Base-by-base conservation (phyloP, 208 protist genomes). In the Tritrichomonas foetus region DNA sequence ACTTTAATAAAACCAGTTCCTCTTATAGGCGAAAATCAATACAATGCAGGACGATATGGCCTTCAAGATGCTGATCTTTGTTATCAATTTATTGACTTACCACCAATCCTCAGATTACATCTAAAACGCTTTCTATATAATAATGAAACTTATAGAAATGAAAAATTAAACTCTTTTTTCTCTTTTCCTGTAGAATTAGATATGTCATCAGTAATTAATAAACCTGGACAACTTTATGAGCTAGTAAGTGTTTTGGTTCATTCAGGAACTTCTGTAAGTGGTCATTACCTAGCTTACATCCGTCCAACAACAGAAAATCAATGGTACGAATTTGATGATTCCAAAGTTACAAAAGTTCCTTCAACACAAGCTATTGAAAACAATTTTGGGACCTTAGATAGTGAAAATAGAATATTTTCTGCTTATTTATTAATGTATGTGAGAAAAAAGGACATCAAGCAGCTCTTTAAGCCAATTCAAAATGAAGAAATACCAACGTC, bases 21-120 rank as follows among this genome's bases (percentile, higher is more conserved):
- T 33, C 20, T 57, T 53, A 3, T 20, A 57, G 78, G 47, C 27
- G 20, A 57, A 27, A 89, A 89, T 39, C 53, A 97, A 44, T 98
- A 98, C 94, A n/a, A 92, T 39, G 96, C 97, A n/a, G 97, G 97
- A 33, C 94, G 93, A 33, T 95, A 96, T 93, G 97, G 97, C 55
- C 94, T 97, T 78, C 94, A 96, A 94, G 96, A 97, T 80, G 97
- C 97, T 30, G 95, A 96, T 57, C 97, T 97, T 72, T 96, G 97
- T 41, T 20, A 25, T 5, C n/a, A 57, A 50, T 36, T 89, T 61
- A 49, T 39, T 57, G 78, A 89, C 27, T 47, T 89, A 33, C 78
- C 78, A 16, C 41, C 41, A 39, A 89, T 89, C 8, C 30, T 89
- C 8, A 39, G 33, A 14, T 89, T 89, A 8, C 78, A 89, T 39